phyloP scores from a whole-genome alignment of 345 rosid species.

The Aquilaria yunnanensis region DNA sequence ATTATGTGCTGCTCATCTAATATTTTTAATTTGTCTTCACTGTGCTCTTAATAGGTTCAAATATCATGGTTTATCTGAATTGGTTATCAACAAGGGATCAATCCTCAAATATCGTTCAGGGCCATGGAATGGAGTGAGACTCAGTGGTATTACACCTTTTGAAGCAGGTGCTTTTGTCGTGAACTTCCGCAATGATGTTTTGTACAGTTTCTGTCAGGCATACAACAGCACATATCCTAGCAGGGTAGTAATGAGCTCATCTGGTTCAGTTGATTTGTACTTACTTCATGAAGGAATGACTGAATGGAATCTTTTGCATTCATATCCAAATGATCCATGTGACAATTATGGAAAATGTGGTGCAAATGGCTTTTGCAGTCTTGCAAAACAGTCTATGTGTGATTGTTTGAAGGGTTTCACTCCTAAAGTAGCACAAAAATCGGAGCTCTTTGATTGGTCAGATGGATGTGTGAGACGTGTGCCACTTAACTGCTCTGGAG shows the following conservation, averaged over 20 bases:
- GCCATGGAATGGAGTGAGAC: slow-evolving; percentile 43
- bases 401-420: slow-evolving; percentile 25
- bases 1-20: too few relatives aligned
- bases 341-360: slow-evolving; percentile 14
- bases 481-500: background rate
- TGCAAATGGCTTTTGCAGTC: slow-evolving; percentile 8
- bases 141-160: slow-evolving; percentile 31
- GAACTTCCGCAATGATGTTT: slow-evolving; percentile 18
- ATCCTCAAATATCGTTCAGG: slow-evolving; percentile 24
- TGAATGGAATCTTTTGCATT: too few relatives aligned
- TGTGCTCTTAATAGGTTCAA: slow-evolving; percentile 7
- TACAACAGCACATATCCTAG: slow-evolving; percentile 15
- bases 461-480: slow-evolving; percentile 28
- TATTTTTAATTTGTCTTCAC: too few relatives aligned
- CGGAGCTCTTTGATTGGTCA: slow-evolving; percentile 19
- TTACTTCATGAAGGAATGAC: too few relatives aligned
- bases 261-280: slow-evolving; percentile 13
- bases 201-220: slow-evolving; percentile 24
- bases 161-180: slow-evolving; percentile 8
- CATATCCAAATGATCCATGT: slow-evolving; percentile 5
- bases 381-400: slow-evolving; percentile 8
- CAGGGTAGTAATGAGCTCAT: slow-evolving; percentile 20
- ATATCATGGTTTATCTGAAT: slow-evolving; percentile 33
- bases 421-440: slow-evolving; percentile 14
- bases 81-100: slow-evolving; percentile 17